Percentiles rank a stretch among this genome's conserved stretches.
phyloP scores from a whole-genome alignment of 169 alveolate genomes.

The Plasmodium malariae region DNA sequence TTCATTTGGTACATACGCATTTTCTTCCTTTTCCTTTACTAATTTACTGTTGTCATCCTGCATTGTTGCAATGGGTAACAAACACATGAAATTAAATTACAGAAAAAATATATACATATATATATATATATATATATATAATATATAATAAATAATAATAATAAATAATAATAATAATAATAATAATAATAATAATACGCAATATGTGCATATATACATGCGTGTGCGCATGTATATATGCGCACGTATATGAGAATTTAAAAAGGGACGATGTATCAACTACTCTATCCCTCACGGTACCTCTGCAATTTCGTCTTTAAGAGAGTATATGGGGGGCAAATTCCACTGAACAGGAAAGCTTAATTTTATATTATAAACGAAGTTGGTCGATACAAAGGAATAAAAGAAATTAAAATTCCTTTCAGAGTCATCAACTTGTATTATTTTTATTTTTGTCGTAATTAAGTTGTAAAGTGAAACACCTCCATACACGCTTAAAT shows the following conservation, averaged over 20 bases:
- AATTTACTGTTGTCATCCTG: constrained; percentile 52
- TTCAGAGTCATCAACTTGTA: constrained; percentile 60
- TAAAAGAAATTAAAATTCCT: constrained; percentile 66
- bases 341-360: constrained; percentile 48
- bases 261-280: too few species aligned
- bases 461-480: constrained; percentile 55
- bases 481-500: constrained; percentile 67
- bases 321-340: constrained; percentile 50
- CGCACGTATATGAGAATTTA: too few species aligned
- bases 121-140: neutral
- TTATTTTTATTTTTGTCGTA: constrained; percentile 66
- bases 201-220: neutral
- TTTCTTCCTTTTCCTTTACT: constrained; percentile 40
- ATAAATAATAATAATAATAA: neutral
- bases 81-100: neutral
- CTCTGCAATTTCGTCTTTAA: constrained; percentile 48
- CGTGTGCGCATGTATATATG: neutral
- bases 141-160: too few species aligned
- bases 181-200: too few species aligned
- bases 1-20: constrained; percentile 52
- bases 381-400: constrained; percentile 42
- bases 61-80: neutral
- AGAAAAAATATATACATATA: neutral
- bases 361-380: constrained; percentile 47
- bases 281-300: neutral